Evolutionary conservation across 495 filamentous ascomycete genomes (phyloP).

Genomic region (Hyphodiscus hymeniophilus): DNA sequence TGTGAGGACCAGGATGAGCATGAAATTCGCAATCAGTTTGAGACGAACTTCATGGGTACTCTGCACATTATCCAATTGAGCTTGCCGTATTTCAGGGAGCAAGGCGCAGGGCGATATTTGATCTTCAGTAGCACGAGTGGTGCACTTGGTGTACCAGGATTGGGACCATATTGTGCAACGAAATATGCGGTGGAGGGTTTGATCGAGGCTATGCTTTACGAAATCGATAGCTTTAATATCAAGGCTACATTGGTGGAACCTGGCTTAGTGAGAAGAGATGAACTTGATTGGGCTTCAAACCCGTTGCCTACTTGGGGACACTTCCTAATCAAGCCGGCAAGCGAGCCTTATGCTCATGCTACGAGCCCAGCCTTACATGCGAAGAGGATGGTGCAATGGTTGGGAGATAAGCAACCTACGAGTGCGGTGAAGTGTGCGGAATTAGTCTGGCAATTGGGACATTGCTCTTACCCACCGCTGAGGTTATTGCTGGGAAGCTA

Average conservation of each 20-base stretch:
- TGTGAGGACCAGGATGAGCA: conserved; percentile 96
- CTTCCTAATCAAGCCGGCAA: conserved; percentile 81
- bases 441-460: conserved; percentile 90
- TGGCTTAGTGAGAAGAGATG: conserved; percentile 75
- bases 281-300: conserved; percentile 37
- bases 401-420: conserved; percentile 83
- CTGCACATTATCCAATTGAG: conserved; percentile 88
- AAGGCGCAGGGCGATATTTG: conserved; percentile 68
- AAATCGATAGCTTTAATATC: conserved; percentile 84
- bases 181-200: conserved; percentile 95
- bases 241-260: conserved; percentile 90
- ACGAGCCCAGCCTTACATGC: conserved; percentile 82
- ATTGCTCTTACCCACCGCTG: conserved; percentile 85
- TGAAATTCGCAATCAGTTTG: conserved; percentile 92
- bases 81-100: conserved; percentile 77
- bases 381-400: conserved; percentile 90
- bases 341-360: conserved; percentile 67
- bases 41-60: conserved; percentile 93
- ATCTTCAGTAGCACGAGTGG: conserved; percentile 91
- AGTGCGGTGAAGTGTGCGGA: conserved; percentile 92
- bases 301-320: conserved; percentile 77
- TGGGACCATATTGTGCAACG: conserved; percentile 91
- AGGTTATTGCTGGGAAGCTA: conserved; percentile 81
- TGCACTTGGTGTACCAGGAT: conserved; percentile 79
- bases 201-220: conserved; percentile 92